A percentile compares a stretch with the other conserved stretches of the same genome.
Evolutionary conservation across 768 basidiomycete species (phyloP).

Genomic region (Naganishia kalamii): DNA sequence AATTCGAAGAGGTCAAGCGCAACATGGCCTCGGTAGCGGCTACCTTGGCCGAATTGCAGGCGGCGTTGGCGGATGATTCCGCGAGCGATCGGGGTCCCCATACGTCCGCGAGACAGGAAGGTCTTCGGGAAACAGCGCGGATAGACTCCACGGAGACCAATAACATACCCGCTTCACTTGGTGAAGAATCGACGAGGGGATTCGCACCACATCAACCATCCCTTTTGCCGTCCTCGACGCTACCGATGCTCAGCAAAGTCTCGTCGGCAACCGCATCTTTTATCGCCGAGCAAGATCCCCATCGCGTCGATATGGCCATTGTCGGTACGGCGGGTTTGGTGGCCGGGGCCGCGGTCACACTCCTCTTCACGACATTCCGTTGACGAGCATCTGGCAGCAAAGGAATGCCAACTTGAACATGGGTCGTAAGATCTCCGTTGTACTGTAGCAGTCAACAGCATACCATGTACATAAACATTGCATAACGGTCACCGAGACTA

Average conservation of each 20-base stretch:
- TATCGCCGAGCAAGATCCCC: conserved; percentile 1
- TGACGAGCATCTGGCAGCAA: background rate
- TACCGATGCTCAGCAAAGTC: background rate
- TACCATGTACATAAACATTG: too few species aligned
- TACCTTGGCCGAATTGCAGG: conserved; percentile 1
- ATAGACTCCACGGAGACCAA: too few species aligned
- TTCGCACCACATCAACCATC: background rate
- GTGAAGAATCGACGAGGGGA: background rate
- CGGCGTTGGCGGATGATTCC: background rate
- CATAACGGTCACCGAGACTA: too few species aligned
- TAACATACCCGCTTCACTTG: too few species aligned
- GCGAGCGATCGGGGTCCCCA: too few species aligned
- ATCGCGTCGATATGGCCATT: conserved; percentile 14
- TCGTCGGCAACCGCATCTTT: background rate
- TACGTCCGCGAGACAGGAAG: background rate
- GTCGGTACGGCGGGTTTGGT: conserved; percentile 3
- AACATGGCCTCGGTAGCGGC: conserved; percentile 23
- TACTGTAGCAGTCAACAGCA: too few species aligned
- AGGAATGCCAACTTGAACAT: too few species aligned
- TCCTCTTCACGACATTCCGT: background rate
- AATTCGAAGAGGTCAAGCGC: conserved; percentile 22
- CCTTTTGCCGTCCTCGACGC: background rate
- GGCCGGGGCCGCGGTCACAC: background rate
- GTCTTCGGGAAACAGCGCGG: background rate
- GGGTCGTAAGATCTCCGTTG: too few species aligned